A percentile compares a stretch with the other conserved stretches of the same genome.
These are phyloP conservation scores for Herpotrichia juniperi DNA, from an alignment of 2,329 filamentous ascomycete species.

Conservation along the genomic window DNA sequence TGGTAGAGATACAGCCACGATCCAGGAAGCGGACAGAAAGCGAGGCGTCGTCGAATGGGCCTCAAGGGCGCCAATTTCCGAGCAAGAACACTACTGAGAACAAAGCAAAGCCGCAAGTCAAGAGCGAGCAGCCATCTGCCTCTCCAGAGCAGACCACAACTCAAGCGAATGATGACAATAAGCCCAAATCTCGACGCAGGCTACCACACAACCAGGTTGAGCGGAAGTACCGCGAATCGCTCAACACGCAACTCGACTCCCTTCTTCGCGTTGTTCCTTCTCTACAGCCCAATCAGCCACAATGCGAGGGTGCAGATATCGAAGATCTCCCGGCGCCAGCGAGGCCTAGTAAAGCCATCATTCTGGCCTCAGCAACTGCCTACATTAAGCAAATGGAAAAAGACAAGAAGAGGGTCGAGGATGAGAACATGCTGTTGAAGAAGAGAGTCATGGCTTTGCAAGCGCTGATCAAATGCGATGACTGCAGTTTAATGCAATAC, in stretches of 20 bases:
- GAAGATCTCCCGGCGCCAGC: slow-evolving; percentile 50
- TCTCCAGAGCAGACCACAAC: slow-evolving; percentile 32
- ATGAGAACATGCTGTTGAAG: slow-evolving; percentile 47
- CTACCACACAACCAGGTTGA: slow-evolving; percentile 54
- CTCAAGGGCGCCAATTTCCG: slow-evolving; percentile 37
- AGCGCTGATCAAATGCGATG: slow-evolving; percentile 53
- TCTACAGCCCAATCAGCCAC: slow-evolving; percentile 44
- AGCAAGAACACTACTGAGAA: slow-evolving; percentile 22
- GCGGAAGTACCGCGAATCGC: slow-evolving; percentile 53
- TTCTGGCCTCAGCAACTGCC: slow-evolving; percentile 52
- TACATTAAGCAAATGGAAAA: slow-evolving; percentile 55
- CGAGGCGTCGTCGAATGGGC: slow-evolving; percentile 32
- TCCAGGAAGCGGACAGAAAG: slow-evolving; percentile 46
- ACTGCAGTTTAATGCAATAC: slow-evolving; percentile 53
- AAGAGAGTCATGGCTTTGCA: slow-evolving; percentile 51
- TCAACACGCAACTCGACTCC: slow-evolving; percentile 54
- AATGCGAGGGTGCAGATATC: slow-evolving; percentile 49
- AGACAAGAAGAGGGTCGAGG: slow-evolving; percentile 46
- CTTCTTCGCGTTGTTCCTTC: slow-evolving; percentile 48
- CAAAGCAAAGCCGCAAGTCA: slow-evolving; percentile 23
- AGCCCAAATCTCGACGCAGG: slow-evolving; percentile 42
- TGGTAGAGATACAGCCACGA: slow-evolving; percentile 45
- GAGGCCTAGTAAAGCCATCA: slow-evolving; percentile 53
- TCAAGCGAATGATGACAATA: slow-evolving; percentile 26
- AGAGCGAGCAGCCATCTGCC: slow-evolving; percentile 39